Conservation (phyloP, 2,329 filamentous ascomycete species). For the Xylariaceae sp. region DNA sequence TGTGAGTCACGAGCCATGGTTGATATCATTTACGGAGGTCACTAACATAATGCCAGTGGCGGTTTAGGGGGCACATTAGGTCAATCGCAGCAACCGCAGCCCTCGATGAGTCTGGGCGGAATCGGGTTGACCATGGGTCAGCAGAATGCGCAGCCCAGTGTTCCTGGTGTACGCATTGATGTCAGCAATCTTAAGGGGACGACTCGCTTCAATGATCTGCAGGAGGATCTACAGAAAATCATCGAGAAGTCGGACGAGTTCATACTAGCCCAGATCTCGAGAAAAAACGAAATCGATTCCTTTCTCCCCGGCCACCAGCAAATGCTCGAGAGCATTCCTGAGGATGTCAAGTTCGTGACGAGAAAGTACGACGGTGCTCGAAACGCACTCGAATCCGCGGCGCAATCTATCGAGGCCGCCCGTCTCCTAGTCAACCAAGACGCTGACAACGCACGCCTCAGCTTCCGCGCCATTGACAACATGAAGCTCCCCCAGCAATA, state of each 20-base stretch:
- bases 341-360: constrained; percentile 43
- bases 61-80: constrained; percentile 19
- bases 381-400: constrained; percentile 38
- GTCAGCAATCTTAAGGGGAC: constrained; percentile 76
- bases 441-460: constrained; percentile 41
- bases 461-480: constrained; percentile 47
- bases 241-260: constrained; percentile 76
- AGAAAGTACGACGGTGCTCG: constrained; percentile 46
- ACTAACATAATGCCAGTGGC: constrained; percentile 15
- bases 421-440: constrained; percentile 41
- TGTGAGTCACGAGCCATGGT: constrained; percentile 26
- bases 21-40: neutral
- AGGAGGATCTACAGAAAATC: constrained; percentile 74
- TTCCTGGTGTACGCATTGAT: constrained; percentile 76
- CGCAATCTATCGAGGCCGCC: constrained; percentile 42
- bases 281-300: constrained; percentile 72
- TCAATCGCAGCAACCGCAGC: constrained; percentile 23
- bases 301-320: constrained; percentile 58
- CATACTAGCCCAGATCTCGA: constrained; percentile 76
- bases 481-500: constrained; percentile 49
- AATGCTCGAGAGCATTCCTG: constrained; percentile 49
- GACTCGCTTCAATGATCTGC: constrained; percentile 87
- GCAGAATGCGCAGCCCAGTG: constrained; percentile 49
- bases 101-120: constrained; percentile 24
- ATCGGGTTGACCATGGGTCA: constrained; percentile 48